A percentile compares a stretch with the other conserved stretches of the same genome.
Evolutionary conservation across 2,329 filamentous ascomycete species (phyloP).

Genomic region (Mollisiaceae sp.): DNA sequence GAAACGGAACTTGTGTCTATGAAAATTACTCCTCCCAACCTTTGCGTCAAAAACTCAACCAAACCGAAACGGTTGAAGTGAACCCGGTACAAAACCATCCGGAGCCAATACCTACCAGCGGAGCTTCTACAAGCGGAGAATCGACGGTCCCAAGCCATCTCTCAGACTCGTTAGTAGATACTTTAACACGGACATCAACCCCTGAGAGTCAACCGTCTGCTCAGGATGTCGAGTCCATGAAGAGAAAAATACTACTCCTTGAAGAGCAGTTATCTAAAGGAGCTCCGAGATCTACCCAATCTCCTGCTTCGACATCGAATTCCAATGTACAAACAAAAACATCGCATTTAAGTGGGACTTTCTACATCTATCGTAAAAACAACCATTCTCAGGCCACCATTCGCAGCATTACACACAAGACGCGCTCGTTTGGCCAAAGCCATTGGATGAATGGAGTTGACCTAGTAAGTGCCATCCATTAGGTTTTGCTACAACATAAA

Average conservation of each 20-base stretch:
- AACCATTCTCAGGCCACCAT: background rate
- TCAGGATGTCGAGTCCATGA: background rate
- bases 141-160: background rate
- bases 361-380: constrained; percentile 49
- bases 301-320: background rate
- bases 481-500: no score
- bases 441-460: constrained; percentile 58
- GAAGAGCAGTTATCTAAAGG: background rate
- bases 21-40: constrained; percentile 36
- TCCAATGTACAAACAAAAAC: constrained; percentile 44
- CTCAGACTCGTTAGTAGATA: background rate
- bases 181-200: background rate
- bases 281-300: background rate
- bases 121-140: background rate
- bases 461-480: no score
- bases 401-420: constrained; percentile 46
- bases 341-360: constrained; percentile 49
- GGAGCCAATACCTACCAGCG: background rate
- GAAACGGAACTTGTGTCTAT: constrained; percentile 60
- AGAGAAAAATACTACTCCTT: background rate
- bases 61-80: background rate
- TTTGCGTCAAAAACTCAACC: constrained; percentile 16
- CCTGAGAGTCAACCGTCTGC: background rate
- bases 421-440: constrained; percentile 60
- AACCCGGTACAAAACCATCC: background rate